Conservation (phyloP, 257 asterid genomes). For the Primulina huaijiensis region DNA sequence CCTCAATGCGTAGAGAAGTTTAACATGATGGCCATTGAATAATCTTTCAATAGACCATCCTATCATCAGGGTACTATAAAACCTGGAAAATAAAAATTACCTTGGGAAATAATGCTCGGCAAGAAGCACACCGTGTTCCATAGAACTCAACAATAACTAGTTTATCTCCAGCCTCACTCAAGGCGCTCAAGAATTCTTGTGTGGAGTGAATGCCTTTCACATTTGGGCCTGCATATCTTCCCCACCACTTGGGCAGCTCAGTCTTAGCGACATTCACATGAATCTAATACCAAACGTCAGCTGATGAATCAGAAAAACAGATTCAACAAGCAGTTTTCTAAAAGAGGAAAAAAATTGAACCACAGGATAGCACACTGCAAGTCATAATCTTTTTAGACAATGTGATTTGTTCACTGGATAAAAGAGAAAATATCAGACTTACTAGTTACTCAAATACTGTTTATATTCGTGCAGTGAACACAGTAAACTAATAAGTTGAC, state of each 20-base stretch:
- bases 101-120: slow-evolving; percentile 84
- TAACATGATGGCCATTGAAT: neutral
- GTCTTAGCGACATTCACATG: slow-evolving; percentile 55
- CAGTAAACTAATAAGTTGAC: neutral
- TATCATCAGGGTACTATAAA: neutral
- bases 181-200: slow-evolving; percentile 61
- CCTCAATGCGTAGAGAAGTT: neutral
- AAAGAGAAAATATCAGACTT: neutral
- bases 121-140: slow-evolving; percentile 97
- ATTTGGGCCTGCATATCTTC: slow-evolving; percentile 73
- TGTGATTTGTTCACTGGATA: neutral
- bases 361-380: neutral
- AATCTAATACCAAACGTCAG: slow-evolving; percentile 34
- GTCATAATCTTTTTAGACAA: neutral
- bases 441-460: neutral
- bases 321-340: neutral
- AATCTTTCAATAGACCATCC: slow-evolving; percentile 11
- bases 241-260: slow-evolving; percentile 89
- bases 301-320: neutral
- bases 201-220: slow-evolving; percentile 87
- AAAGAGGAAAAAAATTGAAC: neutral
- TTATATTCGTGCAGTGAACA: neutral
- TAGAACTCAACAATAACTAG: slow-evolving; percentile 83
- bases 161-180: slow-evolving; percentile 79
- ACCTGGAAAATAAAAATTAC: slow-evolving; percentile 30